A percentile compares a stretch with the other conserved stretches of the same genome.
phyloP scores from a whole-genome alignment of 2,329 filamentous ascomycete genomes.

The Chaetomiaceae sp. region DNA sequence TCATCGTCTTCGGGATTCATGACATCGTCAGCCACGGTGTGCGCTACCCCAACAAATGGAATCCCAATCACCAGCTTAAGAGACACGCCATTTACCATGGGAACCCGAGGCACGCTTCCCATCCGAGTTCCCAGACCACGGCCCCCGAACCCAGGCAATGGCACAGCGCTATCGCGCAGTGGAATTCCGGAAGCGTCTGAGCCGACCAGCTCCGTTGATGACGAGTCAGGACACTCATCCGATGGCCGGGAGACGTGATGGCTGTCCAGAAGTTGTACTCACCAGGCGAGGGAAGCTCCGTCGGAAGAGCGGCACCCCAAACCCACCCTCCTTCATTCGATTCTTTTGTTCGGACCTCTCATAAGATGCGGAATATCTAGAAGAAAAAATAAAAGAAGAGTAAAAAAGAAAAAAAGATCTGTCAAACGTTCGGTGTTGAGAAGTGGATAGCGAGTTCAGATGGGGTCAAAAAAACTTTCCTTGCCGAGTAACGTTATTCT shows the following conservation, averaged over 20 bases:
- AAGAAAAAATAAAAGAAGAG: too few species aligned
- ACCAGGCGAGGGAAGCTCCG: too few species aligned
- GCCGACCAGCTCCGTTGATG: neutral
- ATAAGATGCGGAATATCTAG: too few species aligned
- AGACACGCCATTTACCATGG: neutral
- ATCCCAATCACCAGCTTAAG: neutral
- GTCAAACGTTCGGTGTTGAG: too few species aligned
- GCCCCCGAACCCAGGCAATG: neutral
- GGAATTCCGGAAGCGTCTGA: neutral
- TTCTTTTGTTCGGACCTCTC: too few species aligned
- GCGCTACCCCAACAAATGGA: neutral
- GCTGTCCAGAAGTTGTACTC: too few species aligned
- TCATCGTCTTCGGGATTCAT: neutral
- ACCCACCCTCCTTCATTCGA: too few species aligned
- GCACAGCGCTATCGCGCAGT: neutral
- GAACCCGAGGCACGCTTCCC: constrained; percentile 6
- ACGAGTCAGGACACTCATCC: neutral
- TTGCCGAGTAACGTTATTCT: too few species aligned
- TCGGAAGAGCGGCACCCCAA: too few species aligned
- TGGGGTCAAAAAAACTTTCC: too few species aligned
- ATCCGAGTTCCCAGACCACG: neutral
- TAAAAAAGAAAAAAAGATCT: too few species aligned
- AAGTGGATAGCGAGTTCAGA: too few species aligned
- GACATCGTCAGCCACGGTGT: neutral
- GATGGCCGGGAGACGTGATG: neutral